phyloP scores from a whole-genome alignment of 768 basidiomycete genomes.

The Mycena vulgaris region DNA sequence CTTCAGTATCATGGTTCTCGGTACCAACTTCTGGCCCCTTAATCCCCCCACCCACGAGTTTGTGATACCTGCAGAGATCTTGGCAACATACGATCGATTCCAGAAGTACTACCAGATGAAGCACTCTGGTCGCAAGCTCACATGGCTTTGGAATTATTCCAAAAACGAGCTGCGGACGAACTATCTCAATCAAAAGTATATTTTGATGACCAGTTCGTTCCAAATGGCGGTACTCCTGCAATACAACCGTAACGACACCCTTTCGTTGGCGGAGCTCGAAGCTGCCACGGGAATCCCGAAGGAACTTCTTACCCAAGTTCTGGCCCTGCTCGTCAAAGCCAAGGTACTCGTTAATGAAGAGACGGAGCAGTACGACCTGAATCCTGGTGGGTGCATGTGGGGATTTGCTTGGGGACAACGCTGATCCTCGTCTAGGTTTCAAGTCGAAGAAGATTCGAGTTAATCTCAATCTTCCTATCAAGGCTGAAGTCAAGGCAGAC shows the following conservation, averaged over 20 bases:
- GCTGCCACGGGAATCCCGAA: constrained; percentile 77
- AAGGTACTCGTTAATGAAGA: constrained; percentile 93
- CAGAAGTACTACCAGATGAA: constrained; percentile 94
- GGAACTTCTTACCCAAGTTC: constrained; percentile 72
- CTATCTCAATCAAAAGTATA: constrained; percentile 95
- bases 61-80: constrained; percentile 89
- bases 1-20: constrained; percentile 94
- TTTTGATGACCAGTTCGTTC: constrained; percentile 94
- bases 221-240: constrained; percentile 96
- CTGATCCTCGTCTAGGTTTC: constrained; percentile 68
- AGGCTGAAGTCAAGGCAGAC: constrained; percentile 95
- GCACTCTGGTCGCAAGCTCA: constrained; percentile 94
- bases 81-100: constrained; percentile 92
- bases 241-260: constrained; percentile 92
- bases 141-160: constrained; percentile 98
- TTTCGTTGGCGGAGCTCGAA: constrained; percentile 79
- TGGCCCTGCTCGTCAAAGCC: constrained; percentile 84
- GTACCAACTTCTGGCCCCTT: constrained; percentile 97
- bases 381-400: constrained; percentile 66
- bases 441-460: constrained; percentile 96
- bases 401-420: neutral
- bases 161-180: constrained; percentile 97
- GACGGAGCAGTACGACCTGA: constrained; percentile 91
- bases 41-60: constrained; percentile 89
- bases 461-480: constrained; percentile 92